phyloP scores from a whole-genome alignment of 2,329 filamentous ascomycete species.

The Fusarium sp. region DNA sequence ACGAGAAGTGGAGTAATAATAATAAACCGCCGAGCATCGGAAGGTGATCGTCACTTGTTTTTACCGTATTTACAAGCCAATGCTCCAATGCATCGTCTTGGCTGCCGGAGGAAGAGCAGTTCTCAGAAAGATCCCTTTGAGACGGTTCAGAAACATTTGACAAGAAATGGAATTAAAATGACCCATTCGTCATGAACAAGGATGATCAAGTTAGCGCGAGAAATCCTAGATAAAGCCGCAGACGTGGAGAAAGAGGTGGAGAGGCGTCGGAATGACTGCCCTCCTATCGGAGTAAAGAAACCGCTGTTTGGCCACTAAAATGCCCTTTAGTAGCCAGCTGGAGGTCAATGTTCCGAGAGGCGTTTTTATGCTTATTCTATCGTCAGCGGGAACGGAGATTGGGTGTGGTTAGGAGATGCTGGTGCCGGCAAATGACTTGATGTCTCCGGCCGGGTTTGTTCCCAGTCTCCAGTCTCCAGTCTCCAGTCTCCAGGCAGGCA shows the following conservation, averaged over 20 bases:
- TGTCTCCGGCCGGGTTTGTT: neutral
- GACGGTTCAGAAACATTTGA: neutral
- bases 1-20: neutral
- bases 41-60: constrained; percentile 4
- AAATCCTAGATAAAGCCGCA: constrained; percentile 13
- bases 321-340: neutral
- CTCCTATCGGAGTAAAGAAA: constrained; percentile 20
- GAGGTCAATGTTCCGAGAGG: constrained; percentile 15
- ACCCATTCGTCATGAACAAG: neutral
- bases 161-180: neutral
- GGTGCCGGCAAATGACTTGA: neutral
- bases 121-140: neutral
- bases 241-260: constrained; percentile 8
- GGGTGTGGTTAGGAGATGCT: neutral
- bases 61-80: neutral
- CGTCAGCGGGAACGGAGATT: constrained; percentile 1
- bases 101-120: neutral
- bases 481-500: neutral
- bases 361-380: constrained; percentile 35
- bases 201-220: neutral
- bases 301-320: neutral
- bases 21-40: constrained; percentile 11
- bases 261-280: neutral
- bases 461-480: neutral
- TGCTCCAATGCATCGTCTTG: neutral